These are phyloP conservation scores for Tolypocladium inflatum DNA, from an alignment of 2,329 filamentous ascomycete genomes.

Conservation along the genomic window DNA sequence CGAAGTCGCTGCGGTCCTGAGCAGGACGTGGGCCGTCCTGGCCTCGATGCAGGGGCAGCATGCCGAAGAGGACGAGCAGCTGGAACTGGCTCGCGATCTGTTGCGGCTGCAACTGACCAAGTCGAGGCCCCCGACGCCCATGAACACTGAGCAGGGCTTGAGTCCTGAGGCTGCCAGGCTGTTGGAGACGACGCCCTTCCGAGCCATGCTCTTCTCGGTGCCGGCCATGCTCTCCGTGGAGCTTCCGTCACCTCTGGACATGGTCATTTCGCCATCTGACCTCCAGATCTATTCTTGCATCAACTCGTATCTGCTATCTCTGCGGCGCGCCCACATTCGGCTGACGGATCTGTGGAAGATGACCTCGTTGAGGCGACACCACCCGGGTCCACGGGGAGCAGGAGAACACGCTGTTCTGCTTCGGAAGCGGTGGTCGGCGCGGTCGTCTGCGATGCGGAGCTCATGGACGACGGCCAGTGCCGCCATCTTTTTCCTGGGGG, in stretches of 20 bases:
- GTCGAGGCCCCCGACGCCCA: conserved; percentile 26
- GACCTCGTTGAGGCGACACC: conserved; percentile 64
- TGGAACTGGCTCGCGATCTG: conserved; percentile 74
- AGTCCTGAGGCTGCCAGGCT: conserved; percentile 18
- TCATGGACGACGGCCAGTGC: conserved; percentile 87
- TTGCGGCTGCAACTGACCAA: conserved; percentile 58
- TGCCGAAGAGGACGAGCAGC: conserved; percentile 69
- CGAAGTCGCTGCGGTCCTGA: conserved; percentile 69
- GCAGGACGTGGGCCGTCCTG: conserved; percentile 70
- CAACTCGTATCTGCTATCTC: conserved; percentile 76
- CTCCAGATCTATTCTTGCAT: conserved; percentile 74
- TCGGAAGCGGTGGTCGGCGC: conserved; percentile 52
- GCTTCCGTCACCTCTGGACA: conserved; percentile 70
- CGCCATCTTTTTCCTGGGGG: conserved; percentile 79
- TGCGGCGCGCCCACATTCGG: conserved; percentile 77
- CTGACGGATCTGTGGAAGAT: conserved; percentile 83
- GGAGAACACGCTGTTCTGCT: conserved; percentile 50
- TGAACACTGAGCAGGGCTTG: conserved; percentile 26
- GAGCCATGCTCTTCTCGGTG: conserved; percentile 72
- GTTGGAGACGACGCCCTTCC: conserved; percentile 52
- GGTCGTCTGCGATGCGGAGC: conserved; percentile 62
- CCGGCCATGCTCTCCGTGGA: conserved; percentile 60
- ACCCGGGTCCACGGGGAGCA: conserved; percentile 59
- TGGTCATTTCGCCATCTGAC: conserved; percentile 73
- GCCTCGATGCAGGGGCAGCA: conserved; percentile 61